These are phyloP conservation scores for Calonectria leucothoes DNA, from an alignment of 2,329 filamentous ascomycete species.

Conservation along the genomic window DNA sequence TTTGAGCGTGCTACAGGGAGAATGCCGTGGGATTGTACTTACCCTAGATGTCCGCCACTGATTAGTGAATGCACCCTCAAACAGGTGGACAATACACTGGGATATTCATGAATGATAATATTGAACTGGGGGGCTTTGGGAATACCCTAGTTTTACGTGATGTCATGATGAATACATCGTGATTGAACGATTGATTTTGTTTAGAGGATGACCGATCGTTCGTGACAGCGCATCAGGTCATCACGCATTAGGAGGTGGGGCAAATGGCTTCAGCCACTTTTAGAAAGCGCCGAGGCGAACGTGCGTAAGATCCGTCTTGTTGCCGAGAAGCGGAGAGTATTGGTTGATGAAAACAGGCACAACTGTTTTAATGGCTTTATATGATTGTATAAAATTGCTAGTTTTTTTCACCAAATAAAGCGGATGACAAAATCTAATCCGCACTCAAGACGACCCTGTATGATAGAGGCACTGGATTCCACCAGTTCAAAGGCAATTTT, in stretches of 20 bases:
- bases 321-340: not conserved
- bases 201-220: too few species aligned
- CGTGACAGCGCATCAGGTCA: not conserved
- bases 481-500: not conserved
- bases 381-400: too few species aligned
- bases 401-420: too few species aligned
- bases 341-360: not conserved
- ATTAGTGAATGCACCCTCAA: not conserved
- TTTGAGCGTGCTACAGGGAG: not conserved
- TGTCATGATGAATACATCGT: not conserved
- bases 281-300: not conserved
- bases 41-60: not conserved
- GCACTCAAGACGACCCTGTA: too few species aligned
- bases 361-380: too few species aligned
- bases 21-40: not conserved
- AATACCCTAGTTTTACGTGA: too few species aligned
- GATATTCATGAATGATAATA: not conserved
- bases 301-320: not conserved
- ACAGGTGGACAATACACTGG: not conserved
- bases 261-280: not conserved
- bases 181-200: not conserved
- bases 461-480: too few species aligned
- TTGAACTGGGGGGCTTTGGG: not conserved
- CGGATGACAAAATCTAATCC: too few species aligned
- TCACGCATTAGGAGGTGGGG: not conserved